A percentile compares a stretch with the other conserved stretches of the same genome.
Evolutionary conservation across 2,329 filamentous ascomycete species (phyloP).

Genomic region (Alternaria ethzedia): DNA sequence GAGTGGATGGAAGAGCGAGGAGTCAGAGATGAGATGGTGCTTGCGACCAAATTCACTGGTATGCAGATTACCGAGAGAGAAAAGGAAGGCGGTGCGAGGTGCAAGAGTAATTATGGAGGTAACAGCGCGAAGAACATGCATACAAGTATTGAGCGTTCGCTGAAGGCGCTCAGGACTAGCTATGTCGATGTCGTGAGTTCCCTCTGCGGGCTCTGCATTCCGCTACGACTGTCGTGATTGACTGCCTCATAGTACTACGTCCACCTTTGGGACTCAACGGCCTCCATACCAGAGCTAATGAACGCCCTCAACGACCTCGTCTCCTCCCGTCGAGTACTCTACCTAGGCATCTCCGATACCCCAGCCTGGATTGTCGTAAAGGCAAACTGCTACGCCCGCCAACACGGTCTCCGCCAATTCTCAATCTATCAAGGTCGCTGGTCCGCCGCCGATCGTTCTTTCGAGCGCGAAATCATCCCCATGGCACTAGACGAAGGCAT

Average conservation of each 20-base stretch:
- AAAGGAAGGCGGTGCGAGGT: slow-evolving; percentile 20
- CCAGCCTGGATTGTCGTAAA: slow-evolving; percentile 50
- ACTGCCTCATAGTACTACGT: slow-evolving; percentile 42
- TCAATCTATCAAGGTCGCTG: slow-evolving; percentile 52
- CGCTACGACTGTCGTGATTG: slow-evolving; percentile 7
- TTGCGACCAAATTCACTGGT: slow-evolving; percentile 52
- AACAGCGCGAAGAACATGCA: slow-evolving; percentile 27
- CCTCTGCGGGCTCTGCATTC: slow-evolving; percentile 34
- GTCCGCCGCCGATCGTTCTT: slow-evolving; percentile 51
- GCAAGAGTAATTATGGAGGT: slow-evolving; percentile 23
- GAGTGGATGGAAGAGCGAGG: slow-evolving; percentile 51
- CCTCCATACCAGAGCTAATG: slow-evolving; percentile 54
- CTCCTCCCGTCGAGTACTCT: slow-evolving; percentile 51
- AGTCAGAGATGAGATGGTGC: slow-evolving; percentile 50
- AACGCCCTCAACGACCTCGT: slow-evolving; percentile 52
- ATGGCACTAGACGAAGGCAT: slow-evolving; percentile 53
- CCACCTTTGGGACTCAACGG: slow-evolving; percentile 53
- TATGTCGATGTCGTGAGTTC: slow-evolving; percentile 65
- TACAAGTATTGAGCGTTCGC: slow-evolving; percentile 15
- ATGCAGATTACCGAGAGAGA: slow-evolving; percentile 31
- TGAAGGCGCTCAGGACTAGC: slow-evolving; percentile 56
- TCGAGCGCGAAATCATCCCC: slow-evolving; percentile 56
- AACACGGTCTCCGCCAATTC: slow-evolving; percentile 50
- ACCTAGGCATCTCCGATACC: slow-evolving; percentile 54
- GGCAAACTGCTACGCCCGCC: slow-evolving; percentile 46